Conservation (phyloP, 2,329 filamentous ascomycete species). For the Hypoxylon sp. region DNA sequence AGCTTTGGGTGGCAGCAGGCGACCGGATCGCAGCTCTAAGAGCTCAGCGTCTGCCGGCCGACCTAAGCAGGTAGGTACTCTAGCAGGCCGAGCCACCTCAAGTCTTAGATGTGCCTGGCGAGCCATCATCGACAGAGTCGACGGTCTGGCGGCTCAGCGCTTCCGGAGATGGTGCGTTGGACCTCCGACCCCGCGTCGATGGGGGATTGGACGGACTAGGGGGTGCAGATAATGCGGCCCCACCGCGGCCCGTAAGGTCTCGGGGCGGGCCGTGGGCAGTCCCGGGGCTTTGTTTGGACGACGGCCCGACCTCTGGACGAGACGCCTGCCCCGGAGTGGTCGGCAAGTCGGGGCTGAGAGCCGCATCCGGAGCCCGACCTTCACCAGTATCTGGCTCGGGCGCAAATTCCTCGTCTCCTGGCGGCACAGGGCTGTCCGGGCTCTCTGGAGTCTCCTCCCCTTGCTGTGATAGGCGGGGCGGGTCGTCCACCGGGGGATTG, state of each 20-base stretch:
- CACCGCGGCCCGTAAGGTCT: not conserved
- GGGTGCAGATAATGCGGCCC: no score
- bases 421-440: not conserved
- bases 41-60: no score
- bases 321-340: not conserved
- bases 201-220: no score
- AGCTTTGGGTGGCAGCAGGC: no score
- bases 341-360: not conserved
- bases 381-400: not conserved
- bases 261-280: not conserved
- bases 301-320: not conserved
- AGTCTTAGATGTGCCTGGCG: not conserved
- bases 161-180: constrained; percentile 4
- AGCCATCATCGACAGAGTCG: not conserved
- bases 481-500: not conserved
- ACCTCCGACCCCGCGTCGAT: not conserved
- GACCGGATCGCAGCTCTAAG: no score
- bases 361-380: no score
- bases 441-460: not conserved
- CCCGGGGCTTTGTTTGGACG: not conserved
- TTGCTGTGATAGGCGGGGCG: not conserved
- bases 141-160: not conserved
- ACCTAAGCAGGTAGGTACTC: no score
- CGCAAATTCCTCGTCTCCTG: not conserved
- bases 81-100: not conserved